These are phyloP conservation scores for Osmozyma mogii DNA, from an alignment of 805 yeast species.

Conservation along the genomic window DNA sequence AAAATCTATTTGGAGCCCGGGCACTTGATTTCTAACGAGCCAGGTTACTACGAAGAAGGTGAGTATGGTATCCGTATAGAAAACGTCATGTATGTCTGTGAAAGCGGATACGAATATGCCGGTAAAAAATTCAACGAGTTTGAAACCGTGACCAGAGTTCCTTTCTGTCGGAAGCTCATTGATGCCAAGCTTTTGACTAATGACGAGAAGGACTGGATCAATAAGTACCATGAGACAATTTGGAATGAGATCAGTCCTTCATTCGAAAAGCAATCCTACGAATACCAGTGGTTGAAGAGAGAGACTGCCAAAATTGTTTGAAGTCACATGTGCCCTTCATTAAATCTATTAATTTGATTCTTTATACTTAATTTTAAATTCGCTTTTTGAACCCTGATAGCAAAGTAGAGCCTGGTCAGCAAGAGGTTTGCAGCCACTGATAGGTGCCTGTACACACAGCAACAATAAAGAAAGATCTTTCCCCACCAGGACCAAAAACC, in stretches of 20 bases:
- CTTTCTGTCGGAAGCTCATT: constrained; percentile 73
- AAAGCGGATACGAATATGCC: constrained; percentile 36
- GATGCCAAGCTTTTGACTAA: constrained; percentile 46
- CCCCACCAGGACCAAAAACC: no score
- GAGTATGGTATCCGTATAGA: constrained; percentile 53
- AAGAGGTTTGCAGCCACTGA: background rate
- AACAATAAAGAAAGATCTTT: no score
- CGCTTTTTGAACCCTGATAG: background rate
- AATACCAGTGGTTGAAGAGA: constrained; percentile 42
- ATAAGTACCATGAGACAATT: constrained; percentile 54
- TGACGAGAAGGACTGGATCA: constrained; percentile 63
- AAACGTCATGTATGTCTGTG: constrained; percentile 40
- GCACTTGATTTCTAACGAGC: constrained; percentile 51
- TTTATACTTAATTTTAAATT: background rate
- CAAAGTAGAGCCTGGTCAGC: background rate
- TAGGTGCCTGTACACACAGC: background rate
- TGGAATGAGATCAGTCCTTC: constrained; percentile 40
- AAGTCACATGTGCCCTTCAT: constrained; percentile 1
- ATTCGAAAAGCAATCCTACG: constrained; percentile 30
- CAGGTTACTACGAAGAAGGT: constrained; percentile 54
- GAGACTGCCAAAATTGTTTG: constrained; percentile 30
- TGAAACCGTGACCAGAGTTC: constrained; percentile 79
- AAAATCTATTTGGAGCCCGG: constrained; percentile 40
- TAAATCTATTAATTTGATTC: background rate
- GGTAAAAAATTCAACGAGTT: constrained; percentile 57